A percentile compares a stretch with the other conserved stretches of the same genome.
Conservation (phyloP, 371 early-diverging fungal genomes). For the Mortierella sp. region DNA sequence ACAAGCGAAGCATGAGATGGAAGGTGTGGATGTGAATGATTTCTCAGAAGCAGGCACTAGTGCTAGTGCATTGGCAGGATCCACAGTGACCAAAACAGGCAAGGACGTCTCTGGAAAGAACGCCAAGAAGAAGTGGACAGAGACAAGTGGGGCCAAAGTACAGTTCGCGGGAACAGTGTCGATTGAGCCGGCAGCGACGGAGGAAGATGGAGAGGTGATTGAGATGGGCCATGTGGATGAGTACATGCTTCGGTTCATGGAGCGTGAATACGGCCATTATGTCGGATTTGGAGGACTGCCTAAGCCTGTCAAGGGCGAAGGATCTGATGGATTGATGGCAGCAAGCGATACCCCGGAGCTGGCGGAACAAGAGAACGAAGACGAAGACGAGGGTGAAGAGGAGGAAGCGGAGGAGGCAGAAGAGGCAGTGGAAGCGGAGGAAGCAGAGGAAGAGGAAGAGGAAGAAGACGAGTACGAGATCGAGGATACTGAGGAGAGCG, state of each 20-base stretch:
- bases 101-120: neutral
- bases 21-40: conserved; percentile 68
- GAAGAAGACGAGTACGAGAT: neutral
- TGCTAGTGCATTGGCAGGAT: neutral
- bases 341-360: neutral
- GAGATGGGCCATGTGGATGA: conserved; percentile 75
- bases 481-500: neutral
- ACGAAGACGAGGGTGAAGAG: conserved; percentile 18
- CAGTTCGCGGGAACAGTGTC: conserved; percentile 27
- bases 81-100: neutral
- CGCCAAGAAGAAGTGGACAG: neutral
- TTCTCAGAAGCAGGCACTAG: conserved; percentile 60
- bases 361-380: conserved; percentile 5
- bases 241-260: conserved; percentile 76
- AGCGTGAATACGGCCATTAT: conserved; percentile 67
- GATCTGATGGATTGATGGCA: neutral
- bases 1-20: conserved; percentile 73
- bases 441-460: conserved; percentile 7
- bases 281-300: conserved; percentile 71
- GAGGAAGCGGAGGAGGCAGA: conserved; percentile 16
- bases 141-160: conserved; percentile 13
- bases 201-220: conserved; percentile 49
- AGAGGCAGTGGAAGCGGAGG: conserved; percentile 5
- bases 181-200: conserved; percentile 13
- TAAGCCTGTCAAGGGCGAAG: conserved; percentile 41